These are phyloP conservation scores for Starmerella riodocensis DNA, from an alignment of 805 yeast species.

Conservation along the genomic window DNA sequence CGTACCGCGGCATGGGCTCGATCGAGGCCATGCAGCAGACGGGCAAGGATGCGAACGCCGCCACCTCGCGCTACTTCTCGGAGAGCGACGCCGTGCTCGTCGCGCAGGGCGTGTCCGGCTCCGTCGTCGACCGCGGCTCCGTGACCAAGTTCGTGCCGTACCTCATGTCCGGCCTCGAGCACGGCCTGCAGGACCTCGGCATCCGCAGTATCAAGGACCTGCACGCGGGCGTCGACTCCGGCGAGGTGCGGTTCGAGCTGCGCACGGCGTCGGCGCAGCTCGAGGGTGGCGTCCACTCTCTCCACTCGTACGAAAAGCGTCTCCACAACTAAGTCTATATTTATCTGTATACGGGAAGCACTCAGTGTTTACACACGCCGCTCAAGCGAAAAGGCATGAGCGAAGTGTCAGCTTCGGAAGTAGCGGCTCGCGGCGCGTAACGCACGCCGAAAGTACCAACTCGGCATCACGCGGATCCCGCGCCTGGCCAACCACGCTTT, in stretches of 20 bases:
- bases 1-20: constrained; percentile 99
- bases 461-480: too few species aligned
- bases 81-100: constrained; percentile 91
- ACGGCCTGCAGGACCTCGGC: constrained; percentile 97
- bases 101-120: constrained; percentile 97
- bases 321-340: constrained; percentile 57
- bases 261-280: constrained; percentile 98
- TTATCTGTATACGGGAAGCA: too few species aligned
- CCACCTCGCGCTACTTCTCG: constrained; percentile 95
- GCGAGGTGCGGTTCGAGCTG: constrained; percentile 81
- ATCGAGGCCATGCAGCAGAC: constrained; percentile 96
- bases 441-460: too few species aligned
- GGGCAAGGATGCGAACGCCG: constrained; percentile 79
- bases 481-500: too few species aligned
- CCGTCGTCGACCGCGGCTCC: constrained; percentile 95
- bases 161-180: constrained; percentile 89
- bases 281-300: constrained; percentile 96
- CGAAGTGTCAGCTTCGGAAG: too few species aligned
- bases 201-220: constrained; percentile 50
- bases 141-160: constrained; percentile 88
- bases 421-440: too few species aligned
- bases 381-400: too few species aligned
- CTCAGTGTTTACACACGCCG: too few species aligned
- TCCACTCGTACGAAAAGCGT: constrained; percentile 95
- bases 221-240: constrained; percentile 48